Base-by-base conservation (phyloP, 2,329 filamentous ascomycete genomes). In the Colletotrichum orbiculare region DNA sequence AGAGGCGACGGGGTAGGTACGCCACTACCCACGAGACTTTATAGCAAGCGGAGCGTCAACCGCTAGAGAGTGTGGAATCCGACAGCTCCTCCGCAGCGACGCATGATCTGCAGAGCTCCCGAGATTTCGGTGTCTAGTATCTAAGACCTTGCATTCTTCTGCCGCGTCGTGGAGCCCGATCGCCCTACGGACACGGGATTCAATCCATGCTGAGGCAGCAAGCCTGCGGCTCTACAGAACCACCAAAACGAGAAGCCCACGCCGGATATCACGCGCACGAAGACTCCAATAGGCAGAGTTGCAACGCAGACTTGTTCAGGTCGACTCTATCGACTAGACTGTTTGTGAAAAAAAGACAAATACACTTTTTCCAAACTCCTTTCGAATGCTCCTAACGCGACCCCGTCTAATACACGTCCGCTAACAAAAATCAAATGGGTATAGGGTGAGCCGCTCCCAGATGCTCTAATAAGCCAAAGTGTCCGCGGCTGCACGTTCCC, bases 361-460 rank as follows among this genome's bases (percentile, higher is more conserved):
- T 39, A 13, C 43, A 60, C 34, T 46, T 54, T 60, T 55, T 54
- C 35, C 25, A 42, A 37, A 39, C 34, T 43, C 38, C 43, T 43
- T 64, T 64, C 60, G 37, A 2, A 52, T 13, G 49, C 49, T 64
- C 61, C 61, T 38, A 33, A 49, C 25, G 25, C 25, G 25, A 25
- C 25, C 25, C 25, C 25, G 25, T 25, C 25, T 1, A 25, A 25
- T 25, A 25, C 25, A 25, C 50, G 6, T 47, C 8, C 25, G 25
- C 12, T 9, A 41, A 53, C 39, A 49, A 53, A 57, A 64, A 64
- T 60, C 56, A 64, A 64, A 64, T 60, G 61, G 61, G 61, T 64
- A 64, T 64, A 60, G 49, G 49, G 56, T 35, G 56, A 42, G 34
- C 48, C 56, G 43, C 38, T 41, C 38, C 55, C 61, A 43, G 35